Evolutionary conservation across 768 basidiomycete genomes (phyloP), one percentile per base, ranked within the genome.

Genomic region (Tylopilus vinaceipallidus): DNA sequence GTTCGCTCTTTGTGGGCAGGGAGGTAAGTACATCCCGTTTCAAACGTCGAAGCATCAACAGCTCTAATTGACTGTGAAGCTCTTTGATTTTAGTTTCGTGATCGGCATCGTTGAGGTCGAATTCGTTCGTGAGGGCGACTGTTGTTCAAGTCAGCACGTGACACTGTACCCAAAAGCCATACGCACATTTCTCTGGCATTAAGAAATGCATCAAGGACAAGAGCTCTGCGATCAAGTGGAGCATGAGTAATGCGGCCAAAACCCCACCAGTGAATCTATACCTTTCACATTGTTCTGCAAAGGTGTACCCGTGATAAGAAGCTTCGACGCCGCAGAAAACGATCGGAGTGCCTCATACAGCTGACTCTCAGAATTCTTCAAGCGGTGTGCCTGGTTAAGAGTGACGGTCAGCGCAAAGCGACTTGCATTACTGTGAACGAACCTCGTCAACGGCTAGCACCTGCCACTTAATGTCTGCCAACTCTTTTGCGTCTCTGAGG

Each of bases 211-310:
- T 98, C 68, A 98, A 73, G 9, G 97, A 92, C 35, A 98, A 76
- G 30, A 99, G 73, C 69, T 99, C 97, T 97, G 63, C 7, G 46
- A 39, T 45, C 45, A 42, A 34, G 45, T 30, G 22, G 36, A 17
- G 49, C 42, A 40, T 57, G 35, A 58, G 51, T 35, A 44, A 57
- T 22, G 23, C 29, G 35, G 30, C 20, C 17, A 23, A 52, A 29
- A 33, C n/a, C 19, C 40, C 43, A 23, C 35, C 17, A 36, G 19
- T 38, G 49, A 48, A 45, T 24, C 62, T 75, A 37, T 59, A 93
- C 95, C 95, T 77, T 93, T 98, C 60, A 99, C 95, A 65, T 97
- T 99, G 74, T 99, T 99, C 69, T 99, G 97, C 47, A 99, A 75
- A 22, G 97, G 97, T 2, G 97, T 99, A 14, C 97, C 97, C 1